Conservation (phyloP, 1,284 basidiomycete species). For the Fomes fomentarius region DNA sequence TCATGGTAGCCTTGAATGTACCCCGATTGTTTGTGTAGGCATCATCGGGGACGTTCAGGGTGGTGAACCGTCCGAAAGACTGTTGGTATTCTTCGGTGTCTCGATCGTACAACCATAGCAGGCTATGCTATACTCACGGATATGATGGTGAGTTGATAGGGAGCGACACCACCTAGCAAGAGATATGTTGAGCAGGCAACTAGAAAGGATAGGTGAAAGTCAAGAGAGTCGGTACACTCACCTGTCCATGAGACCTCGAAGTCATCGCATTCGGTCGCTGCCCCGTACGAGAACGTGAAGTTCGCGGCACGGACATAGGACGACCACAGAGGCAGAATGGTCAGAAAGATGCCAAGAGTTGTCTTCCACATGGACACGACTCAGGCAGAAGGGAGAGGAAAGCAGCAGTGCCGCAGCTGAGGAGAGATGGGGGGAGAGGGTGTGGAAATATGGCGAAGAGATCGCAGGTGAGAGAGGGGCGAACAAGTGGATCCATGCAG, state of each 20-base stretch:
- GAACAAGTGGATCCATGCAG: too few relatives aligned
- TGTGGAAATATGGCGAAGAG: too few relatives aligned
- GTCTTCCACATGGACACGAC: conserved; percentile 15
- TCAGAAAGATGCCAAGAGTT: conserved; percentile 24
- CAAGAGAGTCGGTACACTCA: too few relatives aligned
- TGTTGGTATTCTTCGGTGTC: too few relatives aligned
- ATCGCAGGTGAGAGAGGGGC: too few relatives aligned
- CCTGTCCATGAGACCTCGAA: conserved; percentile 66
- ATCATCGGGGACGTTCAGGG: conserved; percentile 57
- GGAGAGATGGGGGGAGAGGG: too few relatives aligned
- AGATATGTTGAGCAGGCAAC: conserved; percentile 34
- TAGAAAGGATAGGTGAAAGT: background rate
- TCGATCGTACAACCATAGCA: too few relatives aligned
- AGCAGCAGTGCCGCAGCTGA: too few relatives aligned
- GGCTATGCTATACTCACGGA: conserved; percentile 65
- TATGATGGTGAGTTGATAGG: conserved; percentile 59
- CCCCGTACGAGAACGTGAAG: conserved; percentile 55
- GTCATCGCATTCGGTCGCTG: conserved; percentile 62
- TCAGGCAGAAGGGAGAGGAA: too few relatives aligned
- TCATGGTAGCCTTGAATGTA: conserved; percentile 51
- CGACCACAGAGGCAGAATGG: conserved; percentile 26
- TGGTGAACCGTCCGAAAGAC: conserved; percentile 56
- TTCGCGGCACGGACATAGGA: conserved; percentile 38
- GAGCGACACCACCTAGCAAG: conserved; percentile 67
- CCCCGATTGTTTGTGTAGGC: conserved; percentile 59